Conservation (phyloP, 495 filamentous ascomycete species). For the Jackrogersella multiformis region DNA sequence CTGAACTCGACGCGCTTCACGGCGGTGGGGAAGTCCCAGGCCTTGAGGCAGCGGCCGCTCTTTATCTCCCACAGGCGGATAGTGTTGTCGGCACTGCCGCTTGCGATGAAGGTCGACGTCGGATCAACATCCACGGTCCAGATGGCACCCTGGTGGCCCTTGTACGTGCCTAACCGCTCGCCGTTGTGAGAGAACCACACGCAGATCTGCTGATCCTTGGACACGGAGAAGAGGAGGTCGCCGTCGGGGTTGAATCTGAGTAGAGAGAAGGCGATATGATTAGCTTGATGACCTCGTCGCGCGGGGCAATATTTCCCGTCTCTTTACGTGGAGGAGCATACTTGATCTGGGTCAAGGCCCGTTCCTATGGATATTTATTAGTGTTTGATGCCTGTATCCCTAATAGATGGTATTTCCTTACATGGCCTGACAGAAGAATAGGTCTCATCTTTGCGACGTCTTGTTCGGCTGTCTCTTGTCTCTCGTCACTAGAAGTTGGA, state of each 20-base stretch:
- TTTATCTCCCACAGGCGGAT: conserved; percentile 96
- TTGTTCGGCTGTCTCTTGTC: conserved; percentile 24
- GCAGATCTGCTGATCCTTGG: conserved; percentile 97
- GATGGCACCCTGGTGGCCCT: conserved; percentile 95
- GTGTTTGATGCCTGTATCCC: conserved; percentile 26
- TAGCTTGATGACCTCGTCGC: conserved; percentile 27
- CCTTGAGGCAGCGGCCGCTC: conserved; percentile 91
- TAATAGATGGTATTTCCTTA: conserved; percentile 57
- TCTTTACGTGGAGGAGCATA: conserved; percentile 50
- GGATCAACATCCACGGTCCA: conserved; percentile 99
- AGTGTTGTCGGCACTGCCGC: conserved; percentile 96
- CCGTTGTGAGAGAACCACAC: conserved; percentile 94
- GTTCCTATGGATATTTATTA: conserved; percentile 66
- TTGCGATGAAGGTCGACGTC: conserved; percentile 90
- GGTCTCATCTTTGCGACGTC: conserved; percentile 78
- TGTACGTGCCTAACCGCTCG: conserved; percentile 94
- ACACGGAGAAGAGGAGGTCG: conserved; percentile 95
- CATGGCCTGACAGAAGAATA: conserved; percentile 92
- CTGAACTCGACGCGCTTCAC: conserved; percentile 97
- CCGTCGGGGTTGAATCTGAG: conserved; percentile 92
- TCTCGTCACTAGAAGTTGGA: conserved; percentile 39
- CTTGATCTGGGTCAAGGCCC: conserved; percentile 98
- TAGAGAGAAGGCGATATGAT: conserved; percentile 8
- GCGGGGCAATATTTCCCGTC: conserved; percentile 33
- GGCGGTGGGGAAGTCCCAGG: conserved; percentile 94